Evolutionary conservation across 176 grass and related monocot genomes (phyloP).

Genomic region (Lolium multiflorum): DNA sequence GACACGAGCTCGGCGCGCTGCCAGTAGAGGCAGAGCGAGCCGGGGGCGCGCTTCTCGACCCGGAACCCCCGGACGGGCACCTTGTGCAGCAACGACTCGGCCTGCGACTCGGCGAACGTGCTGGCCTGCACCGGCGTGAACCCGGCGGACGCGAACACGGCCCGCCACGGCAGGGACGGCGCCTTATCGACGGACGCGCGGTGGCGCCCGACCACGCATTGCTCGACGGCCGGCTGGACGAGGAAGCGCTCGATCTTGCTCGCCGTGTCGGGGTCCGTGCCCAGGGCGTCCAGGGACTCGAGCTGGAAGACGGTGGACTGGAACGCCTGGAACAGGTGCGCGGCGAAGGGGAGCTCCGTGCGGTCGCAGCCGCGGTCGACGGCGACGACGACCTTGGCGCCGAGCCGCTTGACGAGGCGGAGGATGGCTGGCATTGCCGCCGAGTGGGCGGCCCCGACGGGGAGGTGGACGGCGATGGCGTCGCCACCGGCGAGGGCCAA

Average conservation of each 20-base stretch:
- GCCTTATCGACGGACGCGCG: conserved; percentile 47
- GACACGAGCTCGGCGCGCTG: conserved; percentile 80
- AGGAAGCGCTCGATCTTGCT: conserved; percentile 75
- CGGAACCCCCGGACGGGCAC: conserved; percentile 79
- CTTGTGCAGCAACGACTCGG: conserved; percentile 76
- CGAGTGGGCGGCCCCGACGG: conserved; percentile 56
- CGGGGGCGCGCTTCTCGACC: conserved; percentile 71
- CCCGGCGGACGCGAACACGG: conserved; percentile 64
- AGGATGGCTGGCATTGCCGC: conserved; percentile 67
- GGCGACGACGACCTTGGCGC: conserved; percentile 74
- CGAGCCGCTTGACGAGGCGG: conserved; percentile 69
- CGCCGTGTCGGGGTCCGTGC: conserved; percentile 55
- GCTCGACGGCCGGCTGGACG: conserved; percentile 71
- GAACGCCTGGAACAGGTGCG: conserved; percentile 79
- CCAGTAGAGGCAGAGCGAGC: conserved; percentile 85
- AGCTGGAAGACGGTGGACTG: conserved; percentile 72
- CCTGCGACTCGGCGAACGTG: conserved; percentile 87
- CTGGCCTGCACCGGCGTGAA: conserved; percentile 74
- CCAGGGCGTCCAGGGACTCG: conserved; percentile 76
- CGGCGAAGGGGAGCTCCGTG: conserved; percentile 67
- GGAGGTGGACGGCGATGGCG: conserved; percentile 78
- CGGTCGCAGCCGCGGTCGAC: conserved; percentile 83
- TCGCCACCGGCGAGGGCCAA: conserved; percentile 49
- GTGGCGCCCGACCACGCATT: conserved; percentile 60
- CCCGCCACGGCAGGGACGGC: conserved; percentile 48